A percentile compares a stretch with the other conserved stretches of the same genome.
Conservation (phyloP, 2,329 filamentous ascomycete species). For the Aureobasidium namibiae region DNA sequence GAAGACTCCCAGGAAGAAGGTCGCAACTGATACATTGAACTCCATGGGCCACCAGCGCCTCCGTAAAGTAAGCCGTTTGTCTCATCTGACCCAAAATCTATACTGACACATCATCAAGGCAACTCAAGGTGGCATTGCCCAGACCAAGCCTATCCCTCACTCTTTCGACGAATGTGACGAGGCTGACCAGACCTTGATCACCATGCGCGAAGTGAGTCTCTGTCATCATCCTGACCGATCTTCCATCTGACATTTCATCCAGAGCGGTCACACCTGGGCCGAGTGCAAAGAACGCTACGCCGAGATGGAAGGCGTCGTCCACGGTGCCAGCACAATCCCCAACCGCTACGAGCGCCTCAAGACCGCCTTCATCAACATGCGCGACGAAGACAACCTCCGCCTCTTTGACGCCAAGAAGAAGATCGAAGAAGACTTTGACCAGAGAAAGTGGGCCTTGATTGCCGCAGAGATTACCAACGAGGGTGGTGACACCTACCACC, state of each 20-base stretch:
- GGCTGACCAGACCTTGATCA: slow-evolving; percentile 23
- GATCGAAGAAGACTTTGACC: slow-evolving; percentile 32
- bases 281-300: slow-evolving; percentile 21
- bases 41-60: neutral
- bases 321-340: slow-evolving; percentile 29
- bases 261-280: slow-evolving; percentile 19
- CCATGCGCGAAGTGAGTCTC: slow-evolving; percentile 20
- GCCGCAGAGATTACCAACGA: slow-evolving; percentile 25
- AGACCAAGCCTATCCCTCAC: slow-evolving; percentile 20
- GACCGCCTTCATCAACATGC: slow-evolving; percentile 31
- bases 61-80: neutral
- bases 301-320: slow-evolving; percentile 25
- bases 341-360: slow-evolving; percentile 33
- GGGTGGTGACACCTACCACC: slow-evolving; percentile 25
- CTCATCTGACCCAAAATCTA: neutral
- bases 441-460: slow-evolving; percentile 33
- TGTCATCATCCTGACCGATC: neutral
- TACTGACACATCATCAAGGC: neutral
- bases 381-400: slow-evolving; percentile 26
- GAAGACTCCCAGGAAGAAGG: neutral
- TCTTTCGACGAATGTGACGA: slow-evolving; percentile 22
- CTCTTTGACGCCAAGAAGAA: slow-evolving; percentile 31
- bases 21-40: neutral
- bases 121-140: neutral
- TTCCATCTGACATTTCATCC: neutral